phyloP scores from a whole-genome alignment of 805 yeast genomes.

The Pichia heedii region DNA sequence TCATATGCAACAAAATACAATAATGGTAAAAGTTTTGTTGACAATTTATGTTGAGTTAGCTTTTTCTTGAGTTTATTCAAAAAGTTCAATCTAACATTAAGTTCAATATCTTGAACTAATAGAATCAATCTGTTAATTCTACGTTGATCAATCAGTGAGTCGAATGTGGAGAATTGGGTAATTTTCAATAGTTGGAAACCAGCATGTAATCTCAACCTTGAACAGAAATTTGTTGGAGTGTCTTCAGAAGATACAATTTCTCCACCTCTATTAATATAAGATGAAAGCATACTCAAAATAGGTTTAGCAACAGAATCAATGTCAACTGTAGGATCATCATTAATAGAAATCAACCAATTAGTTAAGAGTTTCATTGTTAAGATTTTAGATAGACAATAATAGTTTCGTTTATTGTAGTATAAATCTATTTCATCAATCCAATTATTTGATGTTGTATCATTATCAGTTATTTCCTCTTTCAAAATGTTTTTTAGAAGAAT shows the following conservation, averaged over 20 bases:
- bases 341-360: constrained; percentile 40
- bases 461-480: constrained; percentile 23
- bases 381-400: constrained; percentile 21
- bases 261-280: constrained; percentile 68
- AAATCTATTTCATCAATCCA: constrained; percentile 24
- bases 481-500: constrained; percentile 44
- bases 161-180: constrained; percentile 46
- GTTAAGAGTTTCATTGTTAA: constrained; percentile 46
- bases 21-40: constrained; percentile 59
- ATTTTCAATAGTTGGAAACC: constrained; percentile 58
- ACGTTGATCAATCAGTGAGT: constrained; percentile 41
- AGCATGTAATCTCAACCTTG: constrained; percentile 56
- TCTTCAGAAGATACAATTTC: constrained; percentile 49
- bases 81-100: constrained; percentile 46
- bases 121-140: constrained; percentile 46
- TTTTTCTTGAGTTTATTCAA: constrained; percentile 41
- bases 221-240: constrained; percentile 56
- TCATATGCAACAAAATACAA: constrained; percentile 73
- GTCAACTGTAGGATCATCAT: constrained; percentile 29
- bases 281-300: constrained; percentile 54
- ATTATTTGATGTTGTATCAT: constrained; percentile 6
- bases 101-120: constrained; percentile 59
- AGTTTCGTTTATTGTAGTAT: constrained; percentile 4
- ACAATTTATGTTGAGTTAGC: constrained; percentile 42
- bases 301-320: constrained; percentile 45